Percentiles rank a stretch among this genome's conserved stretches.
Evolutionary conservation across 345 rosid species (phyloP).

Genomic region (Eucalyptus curtisii): DNA sequence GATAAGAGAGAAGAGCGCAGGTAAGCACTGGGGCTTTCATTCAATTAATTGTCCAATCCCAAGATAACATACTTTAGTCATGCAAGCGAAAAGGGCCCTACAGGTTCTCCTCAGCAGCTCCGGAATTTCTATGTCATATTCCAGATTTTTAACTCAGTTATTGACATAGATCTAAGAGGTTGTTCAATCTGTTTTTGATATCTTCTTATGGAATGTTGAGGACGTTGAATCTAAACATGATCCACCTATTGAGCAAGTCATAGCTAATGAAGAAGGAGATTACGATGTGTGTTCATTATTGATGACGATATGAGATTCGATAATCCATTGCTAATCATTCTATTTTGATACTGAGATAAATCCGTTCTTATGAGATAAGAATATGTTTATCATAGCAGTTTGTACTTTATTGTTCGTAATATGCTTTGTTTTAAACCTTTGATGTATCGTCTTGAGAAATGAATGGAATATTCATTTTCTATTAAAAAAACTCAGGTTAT

Average conservation of each 20-base stretch:
- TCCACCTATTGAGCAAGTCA: background rate
- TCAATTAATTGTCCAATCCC: background rate
- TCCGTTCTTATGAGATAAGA: background rate
- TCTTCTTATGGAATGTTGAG: background rate
- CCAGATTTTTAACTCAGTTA: background rate
- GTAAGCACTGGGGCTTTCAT: background rate
- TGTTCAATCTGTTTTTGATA: background rate
- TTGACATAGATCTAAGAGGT: background rate
- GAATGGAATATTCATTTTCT: background rate
- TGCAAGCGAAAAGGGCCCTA: background rate
- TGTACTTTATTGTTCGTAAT: background rate
- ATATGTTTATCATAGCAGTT: background rate
- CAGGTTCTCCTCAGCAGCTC: background rate
- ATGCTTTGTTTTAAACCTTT: background rate
- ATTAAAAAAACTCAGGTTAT: background rate
- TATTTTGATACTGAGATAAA: background rate
- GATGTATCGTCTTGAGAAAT: background rate
- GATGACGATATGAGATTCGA: background rate
- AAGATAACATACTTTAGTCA: background rate
- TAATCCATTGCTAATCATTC: background rate
- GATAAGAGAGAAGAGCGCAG: background rate
- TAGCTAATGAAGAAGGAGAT: background rate
- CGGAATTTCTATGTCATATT: background rate
- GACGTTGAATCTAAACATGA: background rate
- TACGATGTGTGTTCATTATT: background rate